A percentile compares a stretch with the other conserved stretches of the same genome.
Conservation (phyloP, 208 protist genomes). For the Angomonas desouzai region DNA sequence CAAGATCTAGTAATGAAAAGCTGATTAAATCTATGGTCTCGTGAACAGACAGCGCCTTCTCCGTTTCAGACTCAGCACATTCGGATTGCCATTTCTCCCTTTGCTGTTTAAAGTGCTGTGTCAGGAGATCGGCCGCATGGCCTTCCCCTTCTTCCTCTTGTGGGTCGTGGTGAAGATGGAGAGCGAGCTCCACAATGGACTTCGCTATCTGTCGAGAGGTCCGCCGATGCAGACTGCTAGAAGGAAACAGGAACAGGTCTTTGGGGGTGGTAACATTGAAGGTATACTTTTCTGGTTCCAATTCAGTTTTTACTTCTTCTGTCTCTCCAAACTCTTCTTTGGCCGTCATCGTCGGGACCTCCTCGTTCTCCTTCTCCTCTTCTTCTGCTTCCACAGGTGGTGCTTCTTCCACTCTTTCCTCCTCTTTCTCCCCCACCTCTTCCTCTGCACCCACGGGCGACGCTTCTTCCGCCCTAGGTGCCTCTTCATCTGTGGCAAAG, state of each 20-base stretch:
- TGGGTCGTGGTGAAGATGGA: too few species aligned
- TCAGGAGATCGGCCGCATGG: too few species aligned
- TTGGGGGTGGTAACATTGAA: too few species aligned
- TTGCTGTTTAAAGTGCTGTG: neutral
- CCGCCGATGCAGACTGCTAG: too few species aligned
- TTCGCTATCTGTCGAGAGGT: too few species aligned
- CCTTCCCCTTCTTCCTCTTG: too few species aligned
- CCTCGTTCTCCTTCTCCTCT: neutral
- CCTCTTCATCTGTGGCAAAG: neutral
- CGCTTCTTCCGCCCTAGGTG: neutral
- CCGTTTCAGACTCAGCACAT: neutral
- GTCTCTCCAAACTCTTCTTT: too few species aligned
- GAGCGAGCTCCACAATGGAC: too few species aligned
- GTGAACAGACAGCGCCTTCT: neutral
- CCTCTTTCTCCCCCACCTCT: neutral
- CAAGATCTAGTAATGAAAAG: conserved; percentile 1
- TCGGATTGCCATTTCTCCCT: neutral
- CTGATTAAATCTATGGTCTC: conserved; percentile 1
- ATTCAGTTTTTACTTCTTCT: too few species aligned
- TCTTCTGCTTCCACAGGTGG: neutral
- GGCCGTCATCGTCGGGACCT: too few species aligned
- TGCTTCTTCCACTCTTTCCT: neutral
- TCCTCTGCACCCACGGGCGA: neutral
- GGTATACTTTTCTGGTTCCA: too few species aligned
- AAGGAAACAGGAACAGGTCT: too few species aligned